Percentiles rank a stretch among this genome's conserved stretches.
phyloP scores from a whole-genome alignment of 2,329 filamentous ascomycete genomes.

The Colletotrichum liriopes region DNA sequence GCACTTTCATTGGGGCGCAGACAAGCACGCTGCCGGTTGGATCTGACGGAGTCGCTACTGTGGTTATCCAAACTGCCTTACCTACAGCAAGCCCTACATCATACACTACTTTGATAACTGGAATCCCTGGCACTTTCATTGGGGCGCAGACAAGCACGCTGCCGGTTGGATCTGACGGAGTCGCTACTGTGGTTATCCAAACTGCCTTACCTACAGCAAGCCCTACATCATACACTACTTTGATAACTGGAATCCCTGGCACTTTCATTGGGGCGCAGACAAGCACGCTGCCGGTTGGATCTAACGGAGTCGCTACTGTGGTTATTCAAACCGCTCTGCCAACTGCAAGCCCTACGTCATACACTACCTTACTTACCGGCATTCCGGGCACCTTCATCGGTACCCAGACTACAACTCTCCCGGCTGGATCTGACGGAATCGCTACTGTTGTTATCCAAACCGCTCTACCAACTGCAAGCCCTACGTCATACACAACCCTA shows the following conservation, averaged over 20 bases:
- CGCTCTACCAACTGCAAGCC: too few relatives aligned
- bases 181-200: conserved; percentile 22
- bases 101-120: conserved; percentile 8
- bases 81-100: background rate
- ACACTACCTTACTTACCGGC: conserved; percentile 5
- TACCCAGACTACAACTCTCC: background rate
- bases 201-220: conserved; percentile 7
- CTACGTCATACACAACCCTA: background rate
- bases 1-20: conserved; percentile 9
- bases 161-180: conserved; percentile 9
- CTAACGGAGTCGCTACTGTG: conserved; percentile 11
- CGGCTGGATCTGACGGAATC: background rate
- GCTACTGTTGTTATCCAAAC: conserved; percentile 5
- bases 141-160: background rate
- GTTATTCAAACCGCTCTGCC: conserved; percentile 14
- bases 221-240: conserved; percentile 1
- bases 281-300: background rate
- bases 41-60: background rate
- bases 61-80: conserved; percentile 19
- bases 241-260: conserved; percentile 2
- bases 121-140: conserved; percentile 1
- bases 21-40: conserved; percentile 8
- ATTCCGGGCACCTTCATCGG: background rate
- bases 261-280: conserved; percentile 5
- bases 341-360: background rate